These are phyloP conservation scores for Populus ilicifolia DNA, from an alignment of 345 rosid genomes.

Conservation along the genomic window DNA sequence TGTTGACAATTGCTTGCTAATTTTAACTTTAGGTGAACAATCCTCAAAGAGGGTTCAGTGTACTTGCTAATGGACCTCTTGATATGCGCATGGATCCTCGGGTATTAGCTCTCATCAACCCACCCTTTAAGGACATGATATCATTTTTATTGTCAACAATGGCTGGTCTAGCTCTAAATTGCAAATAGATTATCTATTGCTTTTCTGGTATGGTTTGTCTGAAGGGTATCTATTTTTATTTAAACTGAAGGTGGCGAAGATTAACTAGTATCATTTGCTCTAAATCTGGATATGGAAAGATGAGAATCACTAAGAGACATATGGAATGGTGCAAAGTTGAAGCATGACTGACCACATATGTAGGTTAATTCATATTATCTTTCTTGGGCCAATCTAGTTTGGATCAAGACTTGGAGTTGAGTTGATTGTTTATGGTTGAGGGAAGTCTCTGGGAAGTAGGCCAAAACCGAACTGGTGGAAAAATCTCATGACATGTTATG, in stretches of 20 bases:
- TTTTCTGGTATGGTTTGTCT: neutral
- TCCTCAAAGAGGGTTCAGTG: constrained; percentile 85
- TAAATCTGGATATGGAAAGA: neutral
- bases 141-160: neutral
- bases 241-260: neutral
- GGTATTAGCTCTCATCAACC: constrained; percentile 29
- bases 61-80: constrained; percentile 81
- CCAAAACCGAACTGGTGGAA: neutral
- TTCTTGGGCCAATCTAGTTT: too few relatives aligned
- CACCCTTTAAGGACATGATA: neutral
- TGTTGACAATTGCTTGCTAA: neutral
- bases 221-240: neutral
- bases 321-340: too few relatives aligned
- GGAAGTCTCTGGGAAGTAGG: neutral
- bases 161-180: neutral
- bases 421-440: neutral
- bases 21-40: constrained; percentile 59
- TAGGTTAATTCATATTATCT: too few relatives aligned
- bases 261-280: neutral
- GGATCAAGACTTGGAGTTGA: too few relatives aligned
- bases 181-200: neutral
- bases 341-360: too few relatives aligned
- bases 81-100: constrained; percentile 98
- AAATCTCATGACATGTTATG: neutral
- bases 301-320: too few relatives aligned